These are phyloP conservation scores for Hypoxylon sp. DNA, from an alignment of 2,329 filamentous ascomycete species.

Conservation along the genomic window DNA sequence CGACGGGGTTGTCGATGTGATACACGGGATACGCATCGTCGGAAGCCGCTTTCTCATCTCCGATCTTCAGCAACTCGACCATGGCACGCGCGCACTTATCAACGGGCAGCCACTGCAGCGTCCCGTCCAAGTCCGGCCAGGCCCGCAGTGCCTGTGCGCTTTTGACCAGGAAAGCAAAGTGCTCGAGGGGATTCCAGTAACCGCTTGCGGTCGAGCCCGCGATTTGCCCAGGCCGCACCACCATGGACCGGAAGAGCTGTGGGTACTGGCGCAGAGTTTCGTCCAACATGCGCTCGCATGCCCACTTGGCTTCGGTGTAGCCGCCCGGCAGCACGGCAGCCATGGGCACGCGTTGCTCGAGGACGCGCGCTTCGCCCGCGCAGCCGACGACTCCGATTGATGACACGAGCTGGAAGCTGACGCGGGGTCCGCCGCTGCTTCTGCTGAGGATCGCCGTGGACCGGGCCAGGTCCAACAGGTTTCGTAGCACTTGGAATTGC, in stretches of 20 bases:
- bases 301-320: slow-evolving; percentile 60
- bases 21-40: slow-evolving; percentile 29
- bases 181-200: slow-evolving; percentile 63
- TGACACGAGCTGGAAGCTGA: slow-evolving; percentile 52
- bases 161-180: slow-evolving; percentile 59
- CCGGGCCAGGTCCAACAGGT: slow-evolving; percentile 47
- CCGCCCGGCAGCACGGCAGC: slow-evolving; percentile 53
- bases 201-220: slow-evolving; percentile 57
- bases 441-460: not conserved
- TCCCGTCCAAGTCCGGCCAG: slow-evolving; percentile 51
- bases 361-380: slow-evolving; percentile 43
- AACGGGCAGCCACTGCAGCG: slow-evolving; percentile 56
- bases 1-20: slow-evolving; percentile 43
- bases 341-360: slow-evolving; percentile 51
- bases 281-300: slow-evolving; percentile 59
- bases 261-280: slow-evolving; percentile 54
- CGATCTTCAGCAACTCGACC: slow-evolving; percentile 34
- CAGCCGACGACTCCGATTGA: slow-evolving; percentile 51
- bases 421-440: not conserved
- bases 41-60: not conserved
- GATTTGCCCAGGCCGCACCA: slow-evolving; percentile 59
- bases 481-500: slow-evolving; percentile 55
- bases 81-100: slow-evolving; percentile 43
- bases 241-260: slow-evolving; percentile 51
- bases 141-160: slow-evolving; percentile 54